Evolutionary conservation across 2,329 filamentous ascomycete genomes (phyloP), one percentile per base, ranked within the genome.

Genomic region (Shiraia sp.): DNA sequence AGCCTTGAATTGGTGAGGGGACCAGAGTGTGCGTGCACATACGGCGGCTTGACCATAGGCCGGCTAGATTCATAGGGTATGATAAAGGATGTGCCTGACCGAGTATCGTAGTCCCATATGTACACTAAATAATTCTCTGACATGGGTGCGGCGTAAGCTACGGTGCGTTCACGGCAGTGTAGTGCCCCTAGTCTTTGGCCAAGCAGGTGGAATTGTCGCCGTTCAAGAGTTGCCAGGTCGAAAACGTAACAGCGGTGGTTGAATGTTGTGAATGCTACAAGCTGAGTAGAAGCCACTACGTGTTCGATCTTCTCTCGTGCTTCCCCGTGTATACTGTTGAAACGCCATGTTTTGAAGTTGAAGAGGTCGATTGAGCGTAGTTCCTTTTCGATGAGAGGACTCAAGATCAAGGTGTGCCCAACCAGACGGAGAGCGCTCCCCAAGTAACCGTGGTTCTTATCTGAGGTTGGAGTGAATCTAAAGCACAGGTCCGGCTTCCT

Each of bases 81-180:
- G 0, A 45, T 28, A 24, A 68, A 58, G 1, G 55, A 56, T 12
- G 24, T 54, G 2, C 61, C 57, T 9, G 36, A 50, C 29, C 49
- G 46, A 3, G 47, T 59, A 25, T 65, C 53, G 15, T 54, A 61
- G 24, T 65, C 32, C 63, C 63, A 68, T 10, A 64, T 47, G 32
- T 60, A 68, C 1, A 66, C 46, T 2, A 45, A 30, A 14, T 38
- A 36, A 13, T 40, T 10, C 1, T 45, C 40, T 1, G 32, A 8
- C 9, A 36, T 13, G 12, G 36, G 10, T 24, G 34, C 49, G 26
- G 49, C 50, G 33, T 61, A 65, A 6, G 55, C 57, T 19, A 66
- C 44, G 2, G 42, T 61, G 5, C 52, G 51, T 4, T 34, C 50
- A 10, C 59, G 55, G 40, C 58, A 59, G 10, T 43, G 36, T 1